phyloP scores from a whole-genome alignment of 1,284 basidiomycete species.

The Singerocomus inundabilis region DNA sequence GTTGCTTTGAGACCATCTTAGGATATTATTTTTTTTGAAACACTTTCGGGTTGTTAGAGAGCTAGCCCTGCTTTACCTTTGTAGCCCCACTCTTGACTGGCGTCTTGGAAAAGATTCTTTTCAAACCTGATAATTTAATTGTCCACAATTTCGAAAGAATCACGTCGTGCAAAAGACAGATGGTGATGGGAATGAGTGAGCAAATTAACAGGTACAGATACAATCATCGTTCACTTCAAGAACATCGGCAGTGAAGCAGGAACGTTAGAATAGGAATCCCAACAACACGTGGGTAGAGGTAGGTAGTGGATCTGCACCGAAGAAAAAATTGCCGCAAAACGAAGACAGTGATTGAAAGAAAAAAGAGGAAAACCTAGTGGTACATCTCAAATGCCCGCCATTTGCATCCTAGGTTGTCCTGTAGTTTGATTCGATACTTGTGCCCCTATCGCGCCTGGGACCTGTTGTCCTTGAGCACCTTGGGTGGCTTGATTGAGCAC shows the following conservation, averaged over 20 bases:
- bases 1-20: constrained; percentile 39
- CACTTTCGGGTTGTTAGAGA: constrained; percentile 1
- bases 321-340: constrained; percentile 15
- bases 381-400: constrained; percentile 35
- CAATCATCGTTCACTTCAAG: constrained; percentile 39
- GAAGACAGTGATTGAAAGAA: constrained; percentile 9
- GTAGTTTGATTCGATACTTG: constrained; percentile 27
- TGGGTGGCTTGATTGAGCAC: constrained; percentile 39
- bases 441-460: constrained; percentile 32
- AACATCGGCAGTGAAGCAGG: constrained; percentile 26
- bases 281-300: constrained; percentile 6
- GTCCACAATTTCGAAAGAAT: constrained; percentile 22
- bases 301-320: constrained; percentile 6
- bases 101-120: neutral
- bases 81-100: neutral
- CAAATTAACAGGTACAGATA: constrained; percentile 39
- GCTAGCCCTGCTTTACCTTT: neutral
- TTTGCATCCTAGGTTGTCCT: constrained; percentile 34
- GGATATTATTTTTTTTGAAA: neutral
- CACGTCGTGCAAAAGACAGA: constrained; percentile 22
- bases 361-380: constrained; percentile 6
- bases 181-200: constrained; percentile 25
- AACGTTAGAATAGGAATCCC: constrained; percentile 23
- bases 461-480: constrained; percentile 28
- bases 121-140: constrained; percentile 6